A percentile compares a stretch with the other conserved stretches of the same genome.
Conservation (phyloP, 2,329 filamentous ascomycete species). For the Epichloe bromicola region DNA sequence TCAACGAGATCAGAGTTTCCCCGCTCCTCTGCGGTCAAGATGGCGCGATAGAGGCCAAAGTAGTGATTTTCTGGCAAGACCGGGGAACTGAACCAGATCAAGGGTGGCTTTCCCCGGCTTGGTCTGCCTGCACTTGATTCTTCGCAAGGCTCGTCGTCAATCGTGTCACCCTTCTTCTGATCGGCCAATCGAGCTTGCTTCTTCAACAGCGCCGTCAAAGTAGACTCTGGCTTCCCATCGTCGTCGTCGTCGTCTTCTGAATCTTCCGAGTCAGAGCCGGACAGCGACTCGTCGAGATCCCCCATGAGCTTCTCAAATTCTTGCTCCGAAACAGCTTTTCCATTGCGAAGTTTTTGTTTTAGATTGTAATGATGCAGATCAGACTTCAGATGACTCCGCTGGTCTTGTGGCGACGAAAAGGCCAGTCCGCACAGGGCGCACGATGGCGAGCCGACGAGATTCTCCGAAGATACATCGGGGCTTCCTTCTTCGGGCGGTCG, state of each 20-base stretch:
- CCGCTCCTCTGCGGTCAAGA: slow-evolving; percentile 63
- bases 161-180: slow-evolving; percentile 27
- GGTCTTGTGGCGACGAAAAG: slow-evolving; percentile 64
- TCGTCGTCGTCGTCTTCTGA: slow-evolving; percentile 45
- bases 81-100: slow-evolving; percentile 77
- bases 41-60: slow-evolving; percentile 72
- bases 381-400: slow-evolving; percentile 74
- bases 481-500: slow-evolving; percentile 13
- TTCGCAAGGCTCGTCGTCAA: slow-evolving; percentile 34
- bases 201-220: slow-evolving; percentile 64
- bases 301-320: slow-evolving; percentile 83
- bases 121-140: slow-evolving; percentile 28
- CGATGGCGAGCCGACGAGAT: slow-evolving; percentile 50
- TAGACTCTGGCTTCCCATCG: slow-evolving; percentile 48
- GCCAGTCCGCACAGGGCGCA: slow-evolving; percentile 68
- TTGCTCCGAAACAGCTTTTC: slow-evolving; percentile 56
- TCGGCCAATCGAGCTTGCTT: slow-evolving; percentile 65
- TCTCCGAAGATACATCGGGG: slow-evolving; percentile 17
- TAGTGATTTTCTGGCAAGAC: slow-evolving; percentile 64
- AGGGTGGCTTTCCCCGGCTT: slow-evolving; percentile 53
- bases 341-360: slow-evolving; percentile 74
- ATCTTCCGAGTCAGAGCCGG: slow-evolving; percentile 67
- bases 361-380: slow-evolving; percentile 91
- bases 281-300: slow-evolving; percentile 80
- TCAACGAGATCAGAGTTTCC: slow-evolving; percentile 49